phyloP scores from a whole-genome alignment of 2,329 filamentous ascomycete genomes.

The Xylariaceae sp. region DNA sequence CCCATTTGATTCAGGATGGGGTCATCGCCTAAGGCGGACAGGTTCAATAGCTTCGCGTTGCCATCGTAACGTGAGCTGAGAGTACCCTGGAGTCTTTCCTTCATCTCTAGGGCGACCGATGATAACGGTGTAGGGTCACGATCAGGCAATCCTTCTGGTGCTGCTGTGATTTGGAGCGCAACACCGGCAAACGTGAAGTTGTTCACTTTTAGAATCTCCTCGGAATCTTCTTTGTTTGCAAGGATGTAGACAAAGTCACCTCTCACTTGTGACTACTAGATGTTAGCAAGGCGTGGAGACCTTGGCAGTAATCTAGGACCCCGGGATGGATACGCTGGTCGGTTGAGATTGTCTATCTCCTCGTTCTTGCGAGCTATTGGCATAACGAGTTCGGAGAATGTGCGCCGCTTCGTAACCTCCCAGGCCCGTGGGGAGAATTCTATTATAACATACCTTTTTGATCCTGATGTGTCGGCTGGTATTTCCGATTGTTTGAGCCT shows the following conservation, averaged over 20 bases:
- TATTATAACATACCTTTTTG: constrained; percentile 66
- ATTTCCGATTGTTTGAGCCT: constrained; percentile 53
- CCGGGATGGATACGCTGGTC: constrained; percentile 36
- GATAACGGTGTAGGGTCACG: constrained; percentile 40
- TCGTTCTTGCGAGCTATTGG: constrained; percentile 36
- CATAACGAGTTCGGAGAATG: constrained; percentile 37
- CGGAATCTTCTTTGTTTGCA: constrained; percentile 57
- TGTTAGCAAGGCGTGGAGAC: constrained; percentile 59
- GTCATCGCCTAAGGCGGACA: constrained; percentile 73
- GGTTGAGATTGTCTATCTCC: constrained; percentile 33
- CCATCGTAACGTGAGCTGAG: constrained; percentile 69
- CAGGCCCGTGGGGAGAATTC: constrained; percentile 39
- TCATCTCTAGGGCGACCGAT: constrained; percentile 53
- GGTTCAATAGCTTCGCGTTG: constrained; percentile 68
- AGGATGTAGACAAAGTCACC: constrained; percentile 66
- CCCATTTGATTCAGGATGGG: constrained; percentile 65
- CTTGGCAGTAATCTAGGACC: constrained; percentile 34
- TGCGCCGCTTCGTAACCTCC: constrained; percentile 36
- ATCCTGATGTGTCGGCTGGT: constrained; percentile 54
- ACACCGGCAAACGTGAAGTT: constrained; percentile 63
- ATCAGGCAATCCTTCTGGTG: constrained; percentile 39
- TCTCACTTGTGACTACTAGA: constrained; percentile 61
- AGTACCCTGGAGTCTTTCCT: constrained; percentile 63
- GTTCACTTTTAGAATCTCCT: constrained; percentile 62
- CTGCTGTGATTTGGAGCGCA: constrained; percentile 50